Conservation (phyloP, 306 rosid genomes). For the Lupinus albus region DNA sequence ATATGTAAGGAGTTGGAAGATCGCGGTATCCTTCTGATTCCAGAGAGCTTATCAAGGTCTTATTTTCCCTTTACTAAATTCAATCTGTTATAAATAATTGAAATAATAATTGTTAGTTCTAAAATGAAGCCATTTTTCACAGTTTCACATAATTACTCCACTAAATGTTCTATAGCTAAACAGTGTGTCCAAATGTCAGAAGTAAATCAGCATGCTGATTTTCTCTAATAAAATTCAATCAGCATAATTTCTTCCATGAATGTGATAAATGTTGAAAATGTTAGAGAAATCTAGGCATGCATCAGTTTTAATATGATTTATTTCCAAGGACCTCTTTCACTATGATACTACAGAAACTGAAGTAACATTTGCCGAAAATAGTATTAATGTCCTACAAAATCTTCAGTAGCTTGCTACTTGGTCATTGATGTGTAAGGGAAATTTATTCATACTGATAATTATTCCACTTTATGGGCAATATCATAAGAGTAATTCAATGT, state of each 20-base stretch:
- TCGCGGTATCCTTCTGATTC: constrained; percentile 64
- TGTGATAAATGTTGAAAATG: neutral
- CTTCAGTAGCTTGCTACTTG: neutral
- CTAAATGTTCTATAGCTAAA: too few species aligned
- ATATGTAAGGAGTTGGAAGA: constrained; percentile 60
- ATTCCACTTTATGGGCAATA: too few species aligned
- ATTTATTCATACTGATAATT: neutral
- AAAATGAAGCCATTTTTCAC: constrained; percentile 6
- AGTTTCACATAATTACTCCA: neutral
- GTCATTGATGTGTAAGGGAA: neutral
- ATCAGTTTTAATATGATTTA: constrained; percentile 11
- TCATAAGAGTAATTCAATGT: too few species aligned
- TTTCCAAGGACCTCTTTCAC: neutral
- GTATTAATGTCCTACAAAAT: constrained; percentile 6
- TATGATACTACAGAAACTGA: neutral
- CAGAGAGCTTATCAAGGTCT: constrained; percentile 64
- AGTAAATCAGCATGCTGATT: constrained; percentile 9
- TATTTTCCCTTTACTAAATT: constrained; percentile 34
- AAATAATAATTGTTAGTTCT: constrained; percentile 4
- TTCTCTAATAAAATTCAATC: constrained; percentile 10
- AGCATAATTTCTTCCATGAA: neutral
- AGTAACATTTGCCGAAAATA: neutral
- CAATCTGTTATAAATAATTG: constrained; percentile 31
- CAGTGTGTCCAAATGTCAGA: constrained; percentile 17
- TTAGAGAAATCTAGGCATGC: constrained; percentile 2